phyloP scores from a whole-genome alignment of 345 rosid genomes.

The Crucihimalaya himalaica region DNA sequence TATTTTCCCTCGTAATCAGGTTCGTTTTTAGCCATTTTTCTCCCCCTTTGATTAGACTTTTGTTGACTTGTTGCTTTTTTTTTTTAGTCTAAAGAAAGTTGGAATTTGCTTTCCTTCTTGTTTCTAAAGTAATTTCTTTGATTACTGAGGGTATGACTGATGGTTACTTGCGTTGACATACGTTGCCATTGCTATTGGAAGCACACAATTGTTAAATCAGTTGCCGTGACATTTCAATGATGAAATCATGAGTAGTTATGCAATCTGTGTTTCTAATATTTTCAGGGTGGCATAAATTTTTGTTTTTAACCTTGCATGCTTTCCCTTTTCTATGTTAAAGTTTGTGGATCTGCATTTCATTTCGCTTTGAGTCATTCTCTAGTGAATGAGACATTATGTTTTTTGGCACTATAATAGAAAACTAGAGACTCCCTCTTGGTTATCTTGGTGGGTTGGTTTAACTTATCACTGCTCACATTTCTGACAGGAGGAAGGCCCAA shows the following conservation, averaged over 20 bases:
- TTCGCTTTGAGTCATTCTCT: constrained; percentile 2
- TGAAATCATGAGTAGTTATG: constrained; percentile 1
- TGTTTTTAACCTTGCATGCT: constrained; percentile 1
- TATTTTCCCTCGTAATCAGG: constrained; percentile 87
- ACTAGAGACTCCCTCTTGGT: constrained; percentile 2
- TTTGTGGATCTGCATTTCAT: constrained; percentile 3
- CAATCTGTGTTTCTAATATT: not conserved
- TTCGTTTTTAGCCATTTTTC: constrained; percentile 33
- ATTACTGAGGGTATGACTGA: not conserved
- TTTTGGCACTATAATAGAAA: not conserved
- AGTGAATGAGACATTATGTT: not conserved
- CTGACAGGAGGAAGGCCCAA: constrained; percentile 84
- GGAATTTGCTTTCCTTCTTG: not conserved
- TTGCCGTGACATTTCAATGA: not conserved
- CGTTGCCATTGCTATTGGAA: not conserved
- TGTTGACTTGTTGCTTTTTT: not conserved
- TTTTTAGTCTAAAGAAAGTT: not conserved
- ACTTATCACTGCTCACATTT: constrained; percentile 14
- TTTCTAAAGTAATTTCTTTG: not conserved
- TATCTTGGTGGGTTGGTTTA: not conserved
- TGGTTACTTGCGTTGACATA: not conserved
- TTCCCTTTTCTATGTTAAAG: not conserved
- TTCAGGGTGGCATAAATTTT: not conserved
- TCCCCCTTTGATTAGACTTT: not conserved
- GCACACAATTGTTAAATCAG: not conserved